Evolutionary conservation across 768 basidiomycete genomes (phyloP).

Genomic region (Lentinula guzmanii): DNA sequence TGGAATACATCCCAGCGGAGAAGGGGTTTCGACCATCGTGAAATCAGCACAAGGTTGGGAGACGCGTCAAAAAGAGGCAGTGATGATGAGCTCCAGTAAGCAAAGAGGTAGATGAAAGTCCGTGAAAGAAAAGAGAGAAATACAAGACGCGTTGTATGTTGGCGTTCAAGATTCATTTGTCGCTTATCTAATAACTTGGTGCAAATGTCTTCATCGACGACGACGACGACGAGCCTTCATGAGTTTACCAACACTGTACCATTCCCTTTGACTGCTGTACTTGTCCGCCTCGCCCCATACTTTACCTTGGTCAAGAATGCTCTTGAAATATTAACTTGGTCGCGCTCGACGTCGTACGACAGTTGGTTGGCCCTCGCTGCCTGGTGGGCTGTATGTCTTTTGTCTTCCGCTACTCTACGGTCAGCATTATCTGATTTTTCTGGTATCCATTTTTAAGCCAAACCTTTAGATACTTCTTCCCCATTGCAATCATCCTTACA

Average conservation of each 20-base stretch:
- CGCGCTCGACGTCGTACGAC: slow-evolving; percentile 44
- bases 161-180: not conserved
- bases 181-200: not conserved
- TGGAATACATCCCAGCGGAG: slow-evolving; percentile 90
- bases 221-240: slow-evolving; percentile 1
- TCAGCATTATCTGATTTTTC: slow-evolving; percentile 15
- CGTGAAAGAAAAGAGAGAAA: slow-evolving; percentile 18
- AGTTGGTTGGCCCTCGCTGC: slow-evolving; percentile 58
- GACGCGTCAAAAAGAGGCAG: slow-evolving; percentile 13
- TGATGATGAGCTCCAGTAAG: not conserved
- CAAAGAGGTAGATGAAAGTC: slow-evolving; percentile 16
- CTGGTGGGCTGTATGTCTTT: slow-evolving; percentile 78
- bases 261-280: slow-evolving; percentile 49
- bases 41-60: slow-evolving; percentile 3
- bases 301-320: slow-evolving; percentile 37
- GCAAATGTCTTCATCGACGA: not conserved
- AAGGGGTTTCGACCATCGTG: slow-evolving; percentile 18
- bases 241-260: slow-evolving; percentile 60
- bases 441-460: not conserved
- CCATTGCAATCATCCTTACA: slow-evolving; percentile 38
- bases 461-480: slow-evolving; percentile 49
- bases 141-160: not conserved
- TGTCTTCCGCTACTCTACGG: slow-evolving; percentile 46
- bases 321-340: slow-evolving; percentile 55
- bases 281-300: slow-evolving; percentile 56